These are phyloP conservation scores for Colletotrichum gloeosporioides DNA, from an alignment of 2,329 filamentous ascomycete genomes.

Conservation along the genomic window DNA sequence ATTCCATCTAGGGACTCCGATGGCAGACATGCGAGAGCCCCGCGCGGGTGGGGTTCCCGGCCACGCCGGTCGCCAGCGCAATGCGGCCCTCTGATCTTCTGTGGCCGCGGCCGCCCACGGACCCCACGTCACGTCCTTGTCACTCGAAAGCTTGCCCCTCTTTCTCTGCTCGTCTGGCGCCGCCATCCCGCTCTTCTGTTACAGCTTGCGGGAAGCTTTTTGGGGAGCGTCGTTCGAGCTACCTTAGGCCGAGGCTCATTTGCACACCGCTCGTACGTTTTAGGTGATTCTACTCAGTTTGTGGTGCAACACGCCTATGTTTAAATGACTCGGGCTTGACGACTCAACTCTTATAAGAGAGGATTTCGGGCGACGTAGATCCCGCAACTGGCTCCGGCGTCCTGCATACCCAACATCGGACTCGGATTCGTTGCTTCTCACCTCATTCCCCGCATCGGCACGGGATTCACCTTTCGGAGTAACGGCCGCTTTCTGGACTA, in stretches of 20 bases:
- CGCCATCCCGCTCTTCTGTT: neutral
- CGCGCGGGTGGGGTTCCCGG: constrained; percentile 15
- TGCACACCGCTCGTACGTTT: constrained; percentile 7
- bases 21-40: neutral
- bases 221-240: neutral
- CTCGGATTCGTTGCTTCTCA: neutral
- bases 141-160: neutral
- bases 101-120: neutral
- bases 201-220: neutral
- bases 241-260: constrained; percentile 1
- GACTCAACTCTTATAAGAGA: neutral
- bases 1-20: constrained; percentile 13
- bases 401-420: neutral
- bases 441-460: constrained; percentile 1
- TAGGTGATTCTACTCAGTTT: neutral
- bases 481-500: neutral
- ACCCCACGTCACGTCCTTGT: neutral
- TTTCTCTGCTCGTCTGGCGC: neutral
- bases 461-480: neutral
- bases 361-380: neutral
- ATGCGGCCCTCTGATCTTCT: neutral
- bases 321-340: neutral
- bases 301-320: neutral
- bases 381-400: neutral
- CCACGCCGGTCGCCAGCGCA: neutral